phyloP scores from a whole-genome alignment of 1,284 basidiomycete species.

The Hypsizygus ulmarius region DNA sequence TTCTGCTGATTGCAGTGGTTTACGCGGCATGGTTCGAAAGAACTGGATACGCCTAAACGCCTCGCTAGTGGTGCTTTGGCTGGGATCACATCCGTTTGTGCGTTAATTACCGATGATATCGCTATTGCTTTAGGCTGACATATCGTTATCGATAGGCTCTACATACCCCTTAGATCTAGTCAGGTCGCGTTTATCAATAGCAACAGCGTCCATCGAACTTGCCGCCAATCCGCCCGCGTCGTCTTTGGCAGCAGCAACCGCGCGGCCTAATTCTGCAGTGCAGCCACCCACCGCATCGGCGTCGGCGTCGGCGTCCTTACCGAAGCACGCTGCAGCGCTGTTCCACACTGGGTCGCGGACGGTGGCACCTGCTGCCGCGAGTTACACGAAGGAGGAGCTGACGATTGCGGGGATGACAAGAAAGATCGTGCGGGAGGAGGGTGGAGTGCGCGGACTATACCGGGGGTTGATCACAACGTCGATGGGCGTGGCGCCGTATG shows the following conservation, averaged over 20 bases:
- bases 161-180: slow-evolving; percentile 95
- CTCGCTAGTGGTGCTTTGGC: slow-evolving; percentile 85
- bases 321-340: slow-evolving; percentile 36
- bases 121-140: neutral
- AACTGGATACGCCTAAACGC: slow-evolving; percentile 81
- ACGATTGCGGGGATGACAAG: slow-evolving; percentile 88
- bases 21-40: slow-evolving; percentile 61
- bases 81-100: slow-evolving; percentile 87
- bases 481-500: slow-evolving; percentile 91
- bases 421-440: slow-evolving; percentile 90
- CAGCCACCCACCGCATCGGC: slow-evolving; percentile 10
- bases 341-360: slow-evolving; percentile 49
- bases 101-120: slow-evolving; percentile 27
- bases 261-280: slow-evolving; percentile 9
- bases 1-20: slow-evolving; percentile 54
- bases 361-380: slow-evolving; percentile 20
- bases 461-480: slow-evolving; percentile 87
- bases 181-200: slow-evolving; percentile 89
- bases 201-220: slow-evolving; percentile 70
- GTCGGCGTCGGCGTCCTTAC: slow-evolving; percentile 12
- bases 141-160: slow-evolving; percentile 49
- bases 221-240: slow-evolving; percentile 19
- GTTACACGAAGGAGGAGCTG: slow-evolving; percentile 54
- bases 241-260: slow-evolving; percentile 13
- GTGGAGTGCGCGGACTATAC: slow-evolving; percentile 84